phyloP scores from a whole-genome alignment of 257 asterid genomes.

The Thymus quinquecostatus region DNA sequence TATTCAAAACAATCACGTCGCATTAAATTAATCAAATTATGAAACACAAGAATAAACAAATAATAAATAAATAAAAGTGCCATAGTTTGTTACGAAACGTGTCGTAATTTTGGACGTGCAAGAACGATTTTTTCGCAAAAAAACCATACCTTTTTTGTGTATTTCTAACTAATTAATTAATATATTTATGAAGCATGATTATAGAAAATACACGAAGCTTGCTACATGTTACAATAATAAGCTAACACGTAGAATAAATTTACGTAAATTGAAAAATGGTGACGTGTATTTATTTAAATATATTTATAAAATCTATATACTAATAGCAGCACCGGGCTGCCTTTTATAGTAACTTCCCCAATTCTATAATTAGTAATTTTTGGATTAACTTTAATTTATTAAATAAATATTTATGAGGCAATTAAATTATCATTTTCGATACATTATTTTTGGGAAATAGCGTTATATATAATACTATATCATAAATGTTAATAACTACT shows the following conservation, averaged over 20 bases:
- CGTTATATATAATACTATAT: no score
- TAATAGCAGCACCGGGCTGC: no score
- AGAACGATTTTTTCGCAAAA: not conserved
- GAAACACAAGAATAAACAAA: not conserved
- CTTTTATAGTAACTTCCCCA: no score
- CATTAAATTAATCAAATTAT: not conserved
- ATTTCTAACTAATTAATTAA: no score
- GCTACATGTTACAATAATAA: conserved; percentile 14
- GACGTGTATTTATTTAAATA: conserved; percentile 18
- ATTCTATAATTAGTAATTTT: no score
- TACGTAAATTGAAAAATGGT: conserved; percentile 2
- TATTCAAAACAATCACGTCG: conserved; percentile 3
- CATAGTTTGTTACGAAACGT: conserved; percentile 1
- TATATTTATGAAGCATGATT: conserved; percentile 1
- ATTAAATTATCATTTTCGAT: no score
- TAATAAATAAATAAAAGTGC: not conserved
- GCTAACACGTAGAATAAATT: conserved; percentile 6
- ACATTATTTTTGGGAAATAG: no score
- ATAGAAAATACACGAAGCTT: conserved; percentile 12
- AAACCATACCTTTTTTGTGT: not conserved
- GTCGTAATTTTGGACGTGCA: conserved; percentile 14
- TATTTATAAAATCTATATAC: not conserved
- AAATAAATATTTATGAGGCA: no score
- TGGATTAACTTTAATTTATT: no score
- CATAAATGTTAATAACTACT: no score